Conservation (phyloP, 441 rosid species). For the Gossypium aridum region DNA sequence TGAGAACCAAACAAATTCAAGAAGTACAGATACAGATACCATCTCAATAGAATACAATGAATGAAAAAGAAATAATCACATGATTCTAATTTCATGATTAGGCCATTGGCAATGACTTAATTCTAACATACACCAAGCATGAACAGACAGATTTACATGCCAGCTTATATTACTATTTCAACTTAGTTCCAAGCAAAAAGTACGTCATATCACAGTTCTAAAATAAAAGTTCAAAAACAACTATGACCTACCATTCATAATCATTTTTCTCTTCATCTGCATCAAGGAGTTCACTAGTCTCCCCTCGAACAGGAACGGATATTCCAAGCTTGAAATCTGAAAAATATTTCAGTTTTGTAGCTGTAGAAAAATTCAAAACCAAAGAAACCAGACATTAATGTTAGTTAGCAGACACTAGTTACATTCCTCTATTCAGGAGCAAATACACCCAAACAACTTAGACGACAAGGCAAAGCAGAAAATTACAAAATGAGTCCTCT, state of each 20-base stretch:
- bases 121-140: neutral
- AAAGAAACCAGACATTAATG: slow-evolving; percentile 16
- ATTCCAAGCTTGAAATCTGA: slow-evolving; percentile 66
- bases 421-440: neutral
- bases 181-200: slow-evolving; percentile 9
- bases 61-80: neutral
- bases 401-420: slow-evolving; percentile 15
- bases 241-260: slow-evolving; percentile 78
- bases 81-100: neutral
- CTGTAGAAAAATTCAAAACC: slow-evolving; percentile 35
- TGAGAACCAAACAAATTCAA: slow-evolving; percentile 23
- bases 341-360: slow-evolving; percentile 75
- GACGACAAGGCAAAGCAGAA: slow-evolving; percentile 17
- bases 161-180: slow-evolving; percentile 1
- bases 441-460: slow-evolving; percentile 10
- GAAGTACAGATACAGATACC: neutral
- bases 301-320: slow-evolving; percentile 37
- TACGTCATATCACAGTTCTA: neutral
- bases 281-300: slow-evolving; percentile 78
- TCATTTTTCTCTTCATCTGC: slow-evolving; percentile 93
- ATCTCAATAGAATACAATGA: slow-evolving; percentile 14
- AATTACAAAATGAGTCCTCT: slow-evolving; percentile 85
- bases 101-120: slow-evolving; percentile 4
- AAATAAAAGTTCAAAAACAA: slow-evolving; percentile 1
- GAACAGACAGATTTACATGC: neutral